phyloP scores from a whole-genome alignment of 1,284 basidiomycete species.

The Marasmius tenuissimus region DNA sequence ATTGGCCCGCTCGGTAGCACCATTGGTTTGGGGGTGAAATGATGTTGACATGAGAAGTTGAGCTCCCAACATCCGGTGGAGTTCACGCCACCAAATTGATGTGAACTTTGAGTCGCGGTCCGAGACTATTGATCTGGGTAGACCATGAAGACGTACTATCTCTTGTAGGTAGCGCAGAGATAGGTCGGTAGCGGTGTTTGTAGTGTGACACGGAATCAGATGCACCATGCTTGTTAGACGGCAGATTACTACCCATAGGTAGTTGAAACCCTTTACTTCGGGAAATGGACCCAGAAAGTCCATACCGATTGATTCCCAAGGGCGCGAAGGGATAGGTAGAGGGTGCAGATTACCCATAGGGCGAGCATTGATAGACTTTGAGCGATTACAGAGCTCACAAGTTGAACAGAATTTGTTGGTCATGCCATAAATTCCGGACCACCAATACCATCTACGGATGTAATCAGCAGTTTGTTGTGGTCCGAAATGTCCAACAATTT shows the following conservation, averaged over 20 bases:
- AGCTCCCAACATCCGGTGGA: slow-evolving; percentile 24
- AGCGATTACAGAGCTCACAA: slow-evolving; percentile 16
- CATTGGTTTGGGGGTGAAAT: no score
- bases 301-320: slow-evolving; percentile 25
- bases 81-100: slow-evolving; percentile 24
- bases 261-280: slow-evolving; percentile 14
- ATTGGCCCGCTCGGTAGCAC: slow-evolving; percentile 23
- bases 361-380: slow-evolving; percentile 8
- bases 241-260: slow-evolving; percentile 15
- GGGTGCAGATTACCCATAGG: slow-evolving; percentile 20
- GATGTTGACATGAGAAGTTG: slow-evolving; percentile 6
- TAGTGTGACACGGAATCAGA: no score
- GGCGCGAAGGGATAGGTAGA: background rate
- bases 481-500: slow-evolving; percentile 25
- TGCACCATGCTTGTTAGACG: slow-evolving; percentile 19
- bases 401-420: slow-evolving; percentile 17
- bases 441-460: slow-evolving; percentile 31
- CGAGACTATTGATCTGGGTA: no score
- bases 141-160: slow-evolving; percentile 24
- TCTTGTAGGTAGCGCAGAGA: slow-evolving; percentile 12
- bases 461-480: slow-evolving; percentile 26
- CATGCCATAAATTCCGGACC: slow-evolving; percentile 26
- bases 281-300: slow-evolving; percentile 24
- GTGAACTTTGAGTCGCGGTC: slow-evolving; percentile 26
- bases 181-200: slow-evolving; percentile 10